Conservation (phyloP, 805 yeast genomes). For the Zygoascus flipseniorum region DNA sequence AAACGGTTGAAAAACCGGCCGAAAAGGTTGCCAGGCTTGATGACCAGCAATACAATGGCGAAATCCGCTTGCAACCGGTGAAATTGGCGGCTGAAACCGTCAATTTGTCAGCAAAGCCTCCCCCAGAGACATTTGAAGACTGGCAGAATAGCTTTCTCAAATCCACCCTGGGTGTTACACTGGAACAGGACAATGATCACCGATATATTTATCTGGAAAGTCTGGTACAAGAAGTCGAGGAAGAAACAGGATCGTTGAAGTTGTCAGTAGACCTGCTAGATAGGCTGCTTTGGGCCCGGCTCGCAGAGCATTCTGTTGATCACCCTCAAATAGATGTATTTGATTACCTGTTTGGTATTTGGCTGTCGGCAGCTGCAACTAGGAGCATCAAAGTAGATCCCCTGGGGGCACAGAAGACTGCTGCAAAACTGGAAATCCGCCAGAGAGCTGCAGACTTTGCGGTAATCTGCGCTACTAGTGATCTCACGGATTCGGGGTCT, state of each 20-base stretch:
- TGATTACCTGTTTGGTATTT: slow-evolving; percentile 39
- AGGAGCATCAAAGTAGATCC: slow-evolving; percentile 23
- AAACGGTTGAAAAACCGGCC: not conserved
- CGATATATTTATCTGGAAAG: slow-evolving; percentile 4
- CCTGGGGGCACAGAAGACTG: slow-evolving; percentile 26
- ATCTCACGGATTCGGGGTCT: slow-evolving; percentile 9
- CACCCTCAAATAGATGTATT: slow-evolving; percentile 29
- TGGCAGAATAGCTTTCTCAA: slow-evolving; percentile 13
- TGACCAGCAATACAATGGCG: too few species aligned
- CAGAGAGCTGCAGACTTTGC: slow-evolving; percentile 42
- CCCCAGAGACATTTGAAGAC: slow-evolving; percentile 7
- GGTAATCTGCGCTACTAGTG: slow-evolving; percentile 20
- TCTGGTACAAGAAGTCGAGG: slow-evolving; percentile 12
- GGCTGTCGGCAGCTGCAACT: slow-evolving; percentile 21
- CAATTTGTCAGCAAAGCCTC: not conserved
- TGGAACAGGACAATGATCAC: slow-evolving; percentile 4
- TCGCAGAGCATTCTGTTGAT: slow-evolving; percentile 7
- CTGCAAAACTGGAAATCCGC: slow-evolving; percentile 35
- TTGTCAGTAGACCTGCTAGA: slow-evolving; percentile 13
- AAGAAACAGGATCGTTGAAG: slow-evolving; percentile 4
- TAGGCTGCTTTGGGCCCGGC: slow-evolving; percentile 14
- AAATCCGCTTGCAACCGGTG: too few species aligned
- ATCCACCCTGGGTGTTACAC: slow-evolving; percentile 12
- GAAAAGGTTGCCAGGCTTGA: too few species aligned
- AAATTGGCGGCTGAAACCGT: too few species aligned